Percentiles rank a stretch among this genome's conserved stretches.
Evolutionary conservation across 495 filamentous ascomycete genomes (phyloP).

Genomic region (Podospora tetraspora): DNA sequence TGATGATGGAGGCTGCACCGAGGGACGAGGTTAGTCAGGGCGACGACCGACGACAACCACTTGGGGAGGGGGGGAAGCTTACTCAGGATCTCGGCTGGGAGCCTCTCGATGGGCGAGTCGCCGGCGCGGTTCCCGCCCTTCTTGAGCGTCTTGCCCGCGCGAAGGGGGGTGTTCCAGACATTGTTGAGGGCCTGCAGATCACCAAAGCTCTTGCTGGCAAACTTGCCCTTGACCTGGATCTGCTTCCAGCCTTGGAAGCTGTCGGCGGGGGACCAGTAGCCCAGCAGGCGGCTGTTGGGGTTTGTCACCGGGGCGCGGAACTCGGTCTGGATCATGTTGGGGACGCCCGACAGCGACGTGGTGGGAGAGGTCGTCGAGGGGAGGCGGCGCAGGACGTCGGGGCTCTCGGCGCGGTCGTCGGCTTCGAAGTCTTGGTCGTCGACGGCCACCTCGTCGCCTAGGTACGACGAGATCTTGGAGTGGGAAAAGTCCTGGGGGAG

Average conservation of each 20-base stretch:
- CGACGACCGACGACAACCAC: slow-evolving; percentile 6
- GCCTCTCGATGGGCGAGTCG: slow-evolving; percentile 52
- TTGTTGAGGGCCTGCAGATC: slow-evolving; percentile 56
- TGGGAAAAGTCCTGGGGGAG: slow-evolving; percentile 69
- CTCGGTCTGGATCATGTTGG: slow-evolving; percentile 46
- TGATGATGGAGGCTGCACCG: slow-evolving; percentile 65
- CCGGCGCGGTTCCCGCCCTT: slow-evolving; percentile 32
- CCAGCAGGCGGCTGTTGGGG: slow-evolving; percentile 44
- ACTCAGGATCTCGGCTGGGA: slow-evolving; percentile 71
- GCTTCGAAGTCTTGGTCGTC: slow-evolving; percentile 30
- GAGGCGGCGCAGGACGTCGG: background rate
- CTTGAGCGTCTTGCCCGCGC: slow-evolving; percentile 22
- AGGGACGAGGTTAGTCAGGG: slow-evolving; percentile 16
- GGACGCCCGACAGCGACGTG: background rate
- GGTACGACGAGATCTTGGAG: slow-evolving; percentile 57
- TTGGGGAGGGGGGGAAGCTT: slow-evolving; percentile 30
- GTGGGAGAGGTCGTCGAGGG: background rate
- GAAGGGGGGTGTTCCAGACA: slow-evolving; percentile 46
- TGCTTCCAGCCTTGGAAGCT: slow-evolving; percentile 69
- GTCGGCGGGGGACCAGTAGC: slow-evolving; percentile 67
- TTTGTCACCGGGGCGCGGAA: slow-evolving; percentile 42
- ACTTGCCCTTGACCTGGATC: slow-evolving; percentile 58
- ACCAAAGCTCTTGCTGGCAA: slow-evolving; percentile 66
- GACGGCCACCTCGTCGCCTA: slow-evolving; percentile 41
- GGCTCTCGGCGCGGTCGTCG: slow-evolving; percentile 9